These are phyloP conservation scores for Ceratocystis cacaofunesta DNA, from an alignment of 2,329 filamentous ascomycete genomes.

Conservation along the genomic window DNA sequence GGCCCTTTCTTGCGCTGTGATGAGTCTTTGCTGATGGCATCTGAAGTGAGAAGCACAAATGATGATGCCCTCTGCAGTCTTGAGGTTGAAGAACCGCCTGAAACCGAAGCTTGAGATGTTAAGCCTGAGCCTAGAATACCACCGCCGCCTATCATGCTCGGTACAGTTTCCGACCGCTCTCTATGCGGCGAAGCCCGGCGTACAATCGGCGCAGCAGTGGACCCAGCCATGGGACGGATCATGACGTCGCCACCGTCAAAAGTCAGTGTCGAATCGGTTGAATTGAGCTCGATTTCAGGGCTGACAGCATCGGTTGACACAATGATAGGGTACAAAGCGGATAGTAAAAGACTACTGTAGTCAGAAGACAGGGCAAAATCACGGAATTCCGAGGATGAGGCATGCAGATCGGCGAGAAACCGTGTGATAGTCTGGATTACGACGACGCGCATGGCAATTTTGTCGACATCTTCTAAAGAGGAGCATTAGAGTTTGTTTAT, in stretches of 20 bases:
- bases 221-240: constrained; percentile 54
- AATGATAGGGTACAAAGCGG: constrained; percentile 71
- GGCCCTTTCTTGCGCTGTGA: constrained; percentile 23
- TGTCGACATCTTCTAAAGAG: constrained; percentile 14
- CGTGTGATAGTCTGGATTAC: constrained; percentile 63
- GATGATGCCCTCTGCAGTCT: constrained; percentile 70
- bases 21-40: not conserved
- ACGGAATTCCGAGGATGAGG: constrained; percentile 60
- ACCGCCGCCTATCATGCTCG: constrained; percentile 9
- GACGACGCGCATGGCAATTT: constrained; percentile 34
- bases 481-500: constrained; percentile 16
- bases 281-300: constrained; percentile 75
- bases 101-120: not conserved
- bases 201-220: constrained; percentile 53
- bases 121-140: constrained; percentile 1
- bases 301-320: constrained; percentile 74
- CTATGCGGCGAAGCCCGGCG: constrained; percentile 36
- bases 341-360: constrained; percentile 66
- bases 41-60: constrained; percentile 72
- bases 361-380: constrained; percentile 70
- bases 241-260: constrained; percentile 80
- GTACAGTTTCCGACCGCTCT: constrained; percentile 37
- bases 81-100: constrained; percentile 23
- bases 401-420: constrained; percentile 66
- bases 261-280: constrained; percentile 61